Evolutionary conservation across 352 stramenopile species (phyloP).

Genomic region (Globisporangium yorkense): DNA sequence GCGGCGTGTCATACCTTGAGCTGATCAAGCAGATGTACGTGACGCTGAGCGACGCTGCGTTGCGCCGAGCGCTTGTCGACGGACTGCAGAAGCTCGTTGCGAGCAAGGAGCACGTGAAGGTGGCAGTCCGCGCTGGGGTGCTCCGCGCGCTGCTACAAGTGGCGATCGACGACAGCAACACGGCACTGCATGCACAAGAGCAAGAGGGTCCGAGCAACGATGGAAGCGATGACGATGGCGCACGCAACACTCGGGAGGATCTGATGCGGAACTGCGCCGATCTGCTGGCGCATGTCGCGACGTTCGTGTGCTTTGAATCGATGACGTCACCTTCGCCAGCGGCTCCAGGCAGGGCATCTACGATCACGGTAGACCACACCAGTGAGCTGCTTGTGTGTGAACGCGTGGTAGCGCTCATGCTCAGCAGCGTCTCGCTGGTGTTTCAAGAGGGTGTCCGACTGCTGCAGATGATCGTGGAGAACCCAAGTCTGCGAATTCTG

Average conservation of each 20-base stretch:
- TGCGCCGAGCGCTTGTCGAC: constrained; percentile 27
- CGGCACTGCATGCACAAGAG: not conserved
- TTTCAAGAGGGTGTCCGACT: constrained; percentile 50
- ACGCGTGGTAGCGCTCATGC: constrained; percentile 45
- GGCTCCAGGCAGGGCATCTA: not conserved
- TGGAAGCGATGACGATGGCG: not conserved
- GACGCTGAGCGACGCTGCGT: constrained; percentile 24
- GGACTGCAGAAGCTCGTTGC: constrained; percentile 22
- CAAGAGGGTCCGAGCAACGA: not conserved
- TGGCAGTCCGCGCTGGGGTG: constrained; percentile 25
- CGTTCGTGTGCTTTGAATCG: constrained; percentile 10
- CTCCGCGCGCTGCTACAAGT: constrained; percentile 45
- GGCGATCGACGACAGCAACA: constrained; percentile 20
- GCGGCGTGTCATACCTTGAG: constrained; percentile 22
- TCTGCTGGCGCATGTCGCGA: constrained; percentile 8
- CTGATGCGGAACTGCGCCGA: constrained; percentile 8
- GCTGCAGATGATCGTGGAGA: constrained; percentile 57
- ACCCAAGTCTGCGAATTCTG: constrained; percentile 13
- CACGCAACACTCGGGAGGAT: constrained; percentile 1
- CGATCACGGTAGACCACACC: not conserved
- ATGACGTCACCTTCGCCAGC: not conserved
- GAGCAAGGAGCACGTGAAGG: constrained; percentile 49
- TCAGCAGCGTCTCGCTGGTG: constrained; percentile 46
- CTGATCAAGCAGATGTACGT: constrained; percentile 76
- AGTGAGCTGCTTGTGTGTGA: constrained; percentile 25